These are phyloP conservation scores for Citrus sp. DNA, from an alignment of 345 rosid species.

Conservation along the genomic window DNA sequence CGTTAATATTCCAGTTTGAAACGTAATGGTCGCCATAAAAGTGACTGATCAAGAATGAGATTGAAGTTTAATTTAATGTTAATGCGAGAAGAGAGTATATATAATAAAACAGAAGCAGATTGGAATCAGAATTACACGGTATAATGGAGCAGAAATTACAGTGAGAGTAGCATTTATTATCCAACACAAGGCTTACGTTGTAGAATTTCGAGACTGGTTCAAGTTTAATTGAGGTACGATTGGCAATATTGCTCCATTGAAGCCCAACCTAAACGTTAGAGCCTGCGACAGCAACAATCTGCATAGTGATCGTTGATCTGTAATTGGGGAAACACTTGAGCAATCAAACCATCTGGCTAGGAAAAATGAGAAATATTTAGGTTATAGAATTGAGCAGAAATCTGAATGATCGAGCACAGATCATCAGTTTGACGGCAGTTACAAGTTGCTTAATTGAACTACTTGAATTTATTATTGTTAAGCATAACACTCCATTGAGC, in stretches of 20 bases:
- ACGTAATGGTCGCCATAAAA: not conserved
- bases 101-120: not conserved
- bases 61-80: not conserved
- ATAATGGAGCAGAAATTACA: not conserved
- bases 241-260: not conserved
- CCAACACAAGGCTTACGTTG: not conserved
- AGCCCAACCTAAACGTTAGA: not conserved
- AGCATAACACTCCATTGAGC: not conserved
- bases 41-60: not conserved
- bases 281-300: not conserved
- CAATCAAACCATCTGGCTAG: too few relatives aligned
- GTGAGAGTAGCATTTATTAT: not conserved
- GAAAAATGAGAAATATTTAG: too few relatives aligned
- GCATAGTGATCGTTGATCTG: too few relatives aligned
- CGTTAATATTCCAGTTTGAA: not conserved
- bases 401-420: too few relatives aligned
- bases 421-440: not conserved
- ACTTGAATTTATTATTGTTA: not conserved
- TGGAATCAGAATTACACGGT: not conserved
- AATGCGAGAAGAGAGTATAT: not conserved
- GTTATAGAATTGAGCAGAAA: too few relatives aligned
- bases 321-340: too few relatives aligned
- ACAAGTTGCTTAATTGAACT: not conserved
- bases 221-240: not conserved
- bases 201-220: not conserved